Conservation (phyloP, 2,329 filamentous ascomycete species). For the Stromatinia cepivora region DNA sequence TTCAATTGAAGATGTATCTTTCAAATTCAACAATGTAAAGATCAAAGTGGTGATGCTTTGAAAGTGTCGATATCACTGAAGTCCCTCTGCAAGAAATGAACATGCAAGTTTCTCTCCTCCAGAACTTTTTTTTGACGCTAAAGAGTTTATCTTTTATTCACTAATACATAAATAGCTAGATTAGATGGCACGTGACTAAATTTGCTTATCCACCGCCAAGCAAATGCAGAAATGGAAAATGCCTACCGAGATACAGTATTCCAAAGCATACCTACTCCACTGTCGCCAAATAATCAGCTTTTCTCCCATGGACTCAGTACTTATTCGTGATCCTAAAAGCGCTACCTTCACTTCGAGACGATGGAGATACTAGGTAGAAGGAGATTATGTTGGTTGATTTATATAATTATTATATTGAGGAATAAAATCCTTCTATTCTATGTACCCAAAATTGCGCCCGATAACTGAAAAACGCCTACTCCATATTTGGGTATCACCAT, state of each 20-base stretch:
- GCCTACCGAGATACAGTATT: too few relatives aligned
- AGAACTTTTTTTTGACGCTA: constrained; percentile 18
- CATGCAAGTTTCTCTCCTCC: neutral
- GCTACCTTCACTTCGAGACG: neutral
- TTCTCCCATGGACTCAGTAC: too few relatives aligned
- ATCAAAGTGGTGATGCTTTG: constrained; percentile 26
- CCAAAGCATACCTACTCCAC: too few relatives aligned
- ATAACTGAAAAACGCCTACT: neutral
- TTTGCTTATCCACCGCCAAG: neutral
- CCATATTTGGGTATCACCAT: constrained; percentile 26
- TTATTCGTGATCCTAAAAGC: too few relatives aligned
- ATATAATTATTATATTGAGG: neutral
- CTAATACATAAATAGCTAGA: constrained; percentile 5
- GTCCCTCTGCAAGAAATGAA: neutral
- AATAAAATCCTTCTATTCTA: neutral
- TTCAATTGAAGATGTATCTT: neutral
- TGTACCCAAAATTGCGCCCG: neutral
- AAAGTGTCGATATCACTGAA: constrained; percentile 12
- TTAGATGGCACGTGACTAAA: accelerated
- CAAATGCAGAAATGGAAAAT: neutral
- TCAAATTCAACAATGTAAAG: constrained; percentile 20
- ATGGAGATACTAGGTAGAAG: neutral
- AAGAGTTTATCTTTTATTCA: neutral
- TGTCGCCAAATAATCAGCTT: too few relatives aligned
- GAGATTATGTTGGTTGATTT: neutral